Evolutionary conservation across 306 rosid species (phyloP), one percentile per base, ranked within the genome.

Genomic region (Quercus rubra): DNA sequence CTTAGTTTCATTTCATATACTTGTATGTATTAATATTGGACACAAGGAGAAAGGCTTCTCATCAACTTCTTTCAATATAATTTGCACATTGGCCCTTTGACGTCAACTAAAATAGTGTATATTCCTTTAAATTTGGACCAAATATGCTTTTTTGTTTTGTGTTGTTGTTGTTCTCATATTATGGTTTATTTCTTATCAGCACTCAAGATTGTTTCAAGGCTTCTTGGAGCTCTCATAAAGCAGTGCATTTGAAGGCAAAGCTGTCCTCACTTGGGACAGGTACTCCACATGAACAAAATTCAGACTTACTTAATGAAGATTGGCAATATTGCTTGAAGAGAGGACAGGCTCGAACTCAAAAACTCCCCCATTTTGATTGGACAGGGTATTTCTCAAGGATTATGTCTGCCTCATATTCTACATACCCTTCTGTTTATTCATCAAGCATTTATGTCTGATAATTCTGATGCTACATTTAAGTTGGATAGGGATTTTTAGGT

Each of bases 191-290:
- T 81, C 78, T 76, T 82, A 86, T 86, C 90, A 95, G 99, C 81
- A 69, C 99, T 57, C 99, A 95, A 90, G 98, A 95, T 71, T 95
- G 99, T 82, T 95, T 95, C 82, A 95, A 95, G 87, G 88, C 91
- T 57, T 92, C 98, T 19, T 95, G 99, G 99, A 90, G 90, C 90
- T 84, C 90, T 6, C 99, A 95, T 87, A 95, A 91, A 75, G 75
- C 97, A 6, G 94, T 89, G 81, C 99, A 92, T 89, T 74, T 81
- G 82, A 92, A 90, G 80, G 92, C 85, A 62, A 92, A 91, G 86
- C 80, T 52, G 30, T 73, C 87, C 8, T 77, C 89, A 57, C 21
- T 23, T 55, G 92, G 83, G 83, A 80, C 77, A 0, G 90, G 86
- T 74, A 72, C 75, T 75, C 78, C 79, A 12, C 90, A 79, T 66